Evolutionary conservation across 202 grass and related monocot genomes (phyloP).

Genomic region (Brachypodium distachyon): DNA sequence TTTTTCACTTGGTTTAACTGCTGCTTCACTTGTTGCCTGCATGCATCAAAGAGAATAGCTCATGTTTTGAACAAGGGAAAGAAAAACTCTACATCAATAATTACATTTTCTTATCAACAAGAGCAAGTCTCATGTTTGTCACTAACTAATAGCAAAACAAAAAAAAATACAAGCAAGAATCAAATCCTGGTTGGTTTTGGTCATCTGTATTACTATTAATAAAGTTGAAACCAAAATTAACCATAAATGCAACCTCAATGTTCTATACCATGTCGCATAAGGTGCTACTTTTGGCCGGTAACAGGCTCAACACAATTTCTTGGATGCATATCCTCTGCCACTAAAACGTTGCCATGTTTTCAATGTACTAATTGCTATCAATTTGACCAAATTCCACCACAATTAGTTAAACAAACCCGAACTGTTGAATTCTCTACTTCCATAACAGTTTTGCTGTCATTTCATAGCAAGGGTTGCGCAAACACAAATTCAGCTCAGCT

Average conservation of each 20-base stretch:
- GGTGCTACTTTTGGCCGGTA: not conserved
- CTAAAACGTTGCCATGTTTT: no score
- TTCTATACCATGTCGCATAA: conserved; percentile 1
- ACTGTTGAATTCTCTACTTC: not conserved
- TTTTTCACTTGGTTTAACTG: no score
- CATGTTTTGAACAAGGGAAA: not conserved
- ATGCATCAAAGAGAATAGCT: not conserved
- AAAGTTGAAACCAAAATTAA: not conserved
- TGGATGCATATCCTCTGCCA: no score
- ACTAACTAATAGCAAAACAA: conserved; percentile 1
- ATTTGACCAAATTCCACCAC: not conserved
- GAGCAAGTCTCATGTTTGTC: not conserved
- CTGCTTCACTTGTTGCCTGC: no score
- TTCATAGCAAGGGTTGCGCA: not conserved
- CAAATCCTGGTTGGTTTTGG: conserved; percentile 8
- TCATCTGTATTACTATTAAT: not conserved
- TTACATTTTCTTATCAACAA: not conserved
- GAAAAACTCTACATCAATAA: not conserved
- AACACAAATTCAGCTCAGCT: conserved; percentile 1
- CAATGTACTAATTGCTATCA: not conserved
- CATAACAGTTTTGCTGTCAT: conserved; percentile 6
- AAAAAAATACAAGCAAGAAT: not conserved
- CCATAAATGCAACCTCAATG: conserved; percentile 9
- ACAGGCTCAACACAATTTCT: no score
- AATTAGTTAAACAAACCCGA: not conserved